Percentiles rank a stretch among this genome's conserved stretches.
These are phyloP conservation scores for Pyricularia sp. DNA, from an alignment of 2,329 filamentous ascomycete species.

Conservation along the genomic window DNA sequence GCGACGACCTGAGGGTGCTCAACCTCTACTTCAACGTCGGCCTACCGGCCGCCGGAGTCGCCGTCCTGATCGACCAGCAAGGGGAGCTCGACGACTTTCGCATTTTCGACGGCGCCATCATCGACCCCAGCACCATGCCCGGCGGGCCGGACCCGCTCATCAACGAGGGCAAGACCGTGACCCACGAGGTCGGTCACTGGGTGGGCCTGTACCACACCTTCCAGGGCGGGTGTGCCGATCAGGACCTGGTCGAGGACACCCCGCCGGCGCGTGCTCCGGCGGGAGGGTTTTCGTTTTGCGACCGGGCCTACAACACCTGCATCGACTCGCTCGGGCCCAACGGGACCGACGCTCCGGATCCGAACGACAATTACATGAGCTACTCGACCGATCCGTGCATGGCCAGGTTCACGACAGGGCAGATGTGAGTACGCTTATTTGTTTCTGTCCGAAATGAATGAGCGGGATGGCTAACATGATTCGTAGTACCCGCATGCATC, in stretches of 20 bases:
- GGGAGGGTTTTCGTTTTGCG: conserved; percentile 20
- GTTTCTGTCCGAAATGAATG: neutral
- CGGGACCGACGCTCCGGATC: conserved; percentile 12
- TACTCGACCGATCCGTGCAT: conserved; percentile 13
- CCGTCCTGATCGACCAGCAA: conserved; percentile 4
- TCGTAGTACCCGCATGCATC: neutral
- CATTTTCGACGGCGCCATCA: conserved; percentile 3
- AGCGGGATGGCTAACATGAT: neutral
- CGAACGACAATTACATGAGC: conserved; percentile 24
- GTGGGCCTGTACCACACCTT: conserved; percentile 35
- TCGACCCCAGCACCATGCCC: neutral
- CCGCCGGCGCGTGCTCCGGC: conserved; percentile 19
- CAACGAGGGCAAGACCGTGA: conserved; percentile 5
- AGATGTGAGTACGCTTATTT: neutral
- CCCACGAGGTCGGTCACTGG: conserved; percentile 36
- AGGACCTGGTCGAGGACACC: conserved; percentile 22
- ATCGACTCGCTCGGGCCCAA: conserved; percentile 7
- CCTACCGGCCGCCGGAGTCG: conserved; percentile 5
- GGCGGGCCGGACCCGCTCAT: conserved; percentile 12
- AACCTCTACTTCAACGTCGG: conserved; percentile 7
- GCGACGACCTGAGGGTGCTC: conserved; percentile 13
- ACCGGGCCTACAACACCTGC: conserved; percentile 18
- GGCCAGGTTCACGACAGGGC: neutral
- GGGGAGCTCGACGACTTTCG: conserved; percentile 6
- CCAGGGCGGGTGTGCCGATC: neutral